A percentile compares a stretch with the other conserved stretches of the same genome.
These are phyloP conservation scores for Beta vulgaris DNA, from an alignment of 148 eudicot species.

Conservation along the genomic window DNA sequence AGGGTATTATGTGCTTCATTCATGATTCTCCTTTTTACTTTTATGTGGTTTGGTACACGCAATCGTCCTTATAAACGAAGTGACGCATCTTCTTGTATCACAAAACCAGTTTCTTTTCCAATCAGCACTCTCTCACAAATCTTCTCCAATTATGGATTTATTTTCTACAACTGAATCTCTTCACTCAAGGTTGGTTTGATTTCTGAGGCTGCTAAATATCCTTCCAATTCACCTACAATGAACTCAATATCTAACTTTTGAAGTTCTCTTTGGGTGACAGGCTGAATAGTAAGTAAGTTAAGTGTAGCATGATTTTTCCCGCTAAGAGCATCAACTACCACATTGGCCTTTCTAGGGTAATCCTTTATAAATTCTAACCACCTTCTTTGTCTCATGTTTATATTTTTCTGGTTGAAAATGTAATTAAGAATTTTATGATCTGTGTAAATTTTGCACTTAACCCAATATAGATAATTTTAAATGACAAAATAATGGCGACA, in stretches of 20 bases:
- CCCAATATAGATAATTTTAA: too few species aligned
- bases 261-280: too few species aligned
- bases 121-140: neutral
- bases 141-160: neutral
- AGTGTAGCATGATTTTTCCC: too few species aligned
- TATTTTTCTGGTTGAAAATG: too few species aligned
- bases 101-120: neutral
- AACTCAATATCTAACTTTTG: neutral
- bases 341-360: too few species aligned
- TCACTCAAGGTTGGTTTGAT: constrained; percentile 3
- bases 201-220: neutral
- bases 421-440: too few species aligned
- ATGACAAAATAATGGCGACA: too few species aligned
- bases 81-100: neutral
- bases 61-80: neutral
- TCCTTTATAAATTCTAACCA: too few species aligned
- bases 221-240: neutral
- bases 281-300: too few species aligned
- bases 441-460: too few species aligned
- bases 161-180: neutral
- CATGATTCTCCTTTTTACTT: neutral
- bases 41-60: neutral
- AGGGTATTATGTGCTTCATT: neutral
- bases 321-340: too few species aligned
- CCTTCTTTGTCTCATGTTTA: too few species aligned